Conservation (phyloP, 176 grass and related monocot species). For the Phyllostachys edulis region DNA sequence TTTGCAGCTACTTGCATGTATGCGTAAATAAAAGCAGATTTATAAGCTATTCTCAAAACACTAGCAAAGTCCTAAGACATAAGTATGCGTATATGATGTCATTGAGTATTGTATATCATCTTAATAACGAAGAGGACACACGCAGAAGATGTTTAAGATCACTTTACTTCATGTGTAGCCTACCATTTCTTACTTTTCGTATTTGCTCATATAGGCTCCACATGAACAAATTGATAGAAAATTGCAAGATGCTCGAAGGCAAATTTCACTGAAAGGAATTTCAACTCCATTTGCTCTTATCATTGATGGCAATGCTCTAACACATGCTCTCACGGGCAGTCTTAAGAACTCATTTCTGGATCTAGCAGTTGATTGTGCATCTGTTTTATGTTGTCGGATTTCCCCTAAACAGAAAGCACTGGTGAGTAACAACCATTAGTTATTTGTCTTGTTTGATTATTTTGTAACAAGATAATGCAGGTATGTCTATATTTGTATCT, state of each 20-base stretch:
- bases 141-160: neutral
- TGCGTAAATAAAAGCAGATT: slow-evolving; percentile 4
- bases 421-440: slow-evolving; percentile 44
- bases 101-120: slow-evolving; percentile 4
- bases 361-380: slow-evolving; percentile 77
- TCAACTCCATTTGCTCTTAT: slow-evolving; percentile 76
- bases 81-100: neutral
- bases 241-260: slow-evolving; percentile 55
- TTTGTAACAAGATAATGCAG: slow-evolving; percentile 23
- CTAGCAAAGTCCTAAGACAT: neutral
- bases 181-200: neutral
- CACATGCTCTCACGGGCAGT: slow-evolving; percentile 63
- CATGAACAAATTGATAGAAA: slow-evolving; percentile 50
- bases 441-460: neutral
- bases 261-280: slow-evolving; percentile 33
- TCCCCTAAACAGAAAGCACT: slow-evolving; percentile 97
- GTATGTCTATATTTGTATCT: neutral
- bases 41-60: slow-evolving; percentile 10
- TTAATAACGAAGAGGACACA: neutral
- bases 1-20: slow-evolving; percentile 10
- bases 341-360: slow-evolving; percentile 66
- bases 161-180: neutral
- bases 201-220: slow-evolving; percentile 31
- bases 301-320: slow-evolving; percentile 84
- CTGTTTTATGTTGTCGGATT: slow-evolving; percentile 90